Conservation (phyloP, 768 basidiomycete species). For the Pisolithus microcarpus region DNA sequence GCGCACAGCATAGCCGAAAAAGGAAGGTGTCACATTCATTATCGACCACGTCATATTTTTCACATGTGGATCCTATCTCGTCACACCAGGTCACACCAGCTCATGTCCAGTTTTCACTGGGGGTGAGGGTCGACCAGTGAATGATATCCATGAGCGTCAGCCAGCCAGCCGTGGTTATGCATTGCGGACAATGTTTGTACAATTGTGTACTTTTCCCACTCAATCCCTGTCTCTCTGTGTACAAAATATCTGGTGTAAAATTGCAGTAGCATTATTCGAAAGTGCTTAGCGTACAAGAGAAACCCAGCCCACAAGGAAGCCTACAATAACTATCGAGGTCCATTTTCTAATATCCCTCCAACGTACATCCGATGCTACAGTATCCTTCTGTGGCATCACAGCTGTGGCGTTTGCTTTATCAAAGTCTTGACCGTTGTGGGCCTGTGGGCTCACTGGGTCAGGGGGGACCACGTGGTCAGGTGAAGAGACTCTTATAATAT, state of each 20-base stretch:
- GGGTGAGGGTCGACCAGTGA: conserved; percentile 18
- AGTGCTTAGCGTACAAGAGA: conserved; percentile 13
- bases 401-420: background rate
- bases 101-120: background rate
- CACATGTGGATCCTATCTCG: too few species aligned
- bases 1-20: too few species aligned
- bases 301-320: conserved; percentile 23
- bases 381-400: background rate
- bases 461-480: background rate
- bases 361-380: conserved; percentile 7
- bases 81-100: too few species aligned
- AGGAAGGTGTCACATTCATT: too few species aligned
- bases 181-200: conserved; percentile 9
- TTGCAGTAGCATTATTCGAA: background rate
- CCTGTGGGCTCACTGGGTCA: background rate
- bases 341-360: conserved; percentile 26
- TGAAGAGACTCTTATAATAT: background rate
- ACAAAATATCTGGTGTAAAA: background rate
- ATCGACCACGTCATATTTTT: too few species aligned
- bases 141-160: too few species aligned
- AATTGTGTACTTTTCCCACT: background rate
- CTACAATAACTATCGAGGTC: conserved; percentile 20
- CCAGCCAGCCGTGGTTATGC: conserved; percentile 19
- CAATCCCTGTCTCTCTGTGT: too few species aligned
- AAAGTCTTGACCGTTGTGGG: background rate